Conservation (phyloP, 225 moss, liverwort and hornwort species). For the Sphagnum contortum region DNA sequence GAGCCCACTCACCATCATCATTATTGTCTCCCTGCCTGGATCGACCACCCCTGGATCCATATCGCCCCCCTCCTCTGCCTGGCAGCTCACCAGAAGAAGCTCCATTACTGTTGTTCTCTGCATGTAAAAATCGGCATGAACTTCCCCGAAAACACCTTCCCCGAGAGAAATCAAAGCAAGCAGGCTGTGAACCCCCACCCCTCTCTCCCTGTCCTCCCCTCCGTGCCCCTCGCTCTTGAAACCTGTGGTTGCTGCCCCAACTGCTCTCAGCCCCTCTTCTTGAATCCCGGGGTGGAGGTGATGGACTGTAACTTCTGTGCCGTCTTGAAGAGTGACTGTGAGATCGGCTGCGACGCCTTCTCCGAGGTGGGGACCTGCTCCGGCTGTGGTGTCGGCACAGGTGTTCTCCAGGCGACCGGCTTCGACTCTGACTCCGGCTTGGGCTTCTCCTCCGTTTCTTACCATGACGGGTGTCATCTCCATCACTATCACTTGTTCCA, state of each 20-base stretch:
- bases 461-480: slow-evolving; percentile 28
- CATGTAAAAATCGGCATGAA: slow-evolving; percentile 53
- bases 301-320: slow-evolving; percentile 58
- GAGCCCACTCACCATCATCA: slow-evolving; percentile 26
- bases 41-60: slow-evolving; percentile 31
- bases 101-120: slow-evolving; percentile 32
- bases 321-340: slow-evolving; percentile 60
- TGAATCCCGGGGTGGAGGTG: slow-evolving; percentile 40
- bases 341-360: slow-evolving; percentile 64
- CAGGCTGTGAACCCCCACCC: slow-evolving; percentile 17
- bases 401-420: slow-evolving; percentile 36
- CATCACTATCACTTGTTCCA: slow-evolving; percentile 70
- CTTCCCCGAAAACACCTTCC: slow-evolving; percentile 60
- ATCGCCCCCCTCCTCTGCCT: slow-evolving; percentile 14
- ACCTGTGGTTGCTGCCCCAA: slow-evolving; percentile 55
- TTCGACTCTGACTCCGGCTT: slow-evolving; percentile 50
- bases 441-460: slow-evolving; percentile 47
- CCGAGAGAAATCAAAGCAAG: slow-evolving; percentile 52
- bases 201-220: slow-evolving; percentile 53
- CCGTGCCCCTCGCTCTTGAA: slow-evolving; percentile 31
- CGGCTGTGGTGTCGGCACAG: slow-evolving; percentile 50
- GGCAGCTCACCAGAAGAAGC: slow-evolving; percentile 24
- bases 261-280: slow-evolving; percentile 45
- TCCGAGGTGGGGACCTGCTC: slow-evolving; percentile 43
- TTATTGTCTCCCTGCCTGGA: slow-evolving; percentile 23